These are phyloP conservation scores for Alternaria rosae DNA, from an alignment of 2,329 filamentous ascomycete species.

Conservation along the genomic window DNA sequence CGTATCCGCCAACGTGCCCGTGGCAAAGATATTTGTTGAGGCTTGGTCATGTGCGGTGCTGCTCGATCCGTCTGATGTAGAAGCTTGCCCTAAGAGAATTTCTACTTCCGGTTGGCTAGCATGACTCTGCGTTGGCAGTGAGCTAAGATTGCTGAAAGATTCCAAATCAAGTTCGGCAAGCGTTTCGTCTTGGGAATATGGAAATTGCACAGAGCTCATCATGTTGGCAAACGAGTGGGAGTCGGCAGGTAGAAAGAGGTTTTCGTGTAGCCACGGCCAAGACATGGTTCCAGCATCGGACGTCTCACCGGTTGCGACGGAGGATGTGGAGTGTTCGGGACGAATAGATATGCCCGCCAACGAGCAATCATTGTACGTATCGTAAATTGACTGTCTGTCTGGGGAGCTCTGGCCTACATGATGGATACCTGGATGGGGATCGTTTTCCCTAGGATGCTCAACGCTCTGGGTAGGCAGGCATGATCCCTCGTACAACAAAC, in stretches of 20 bases:
- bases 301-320: background rate
- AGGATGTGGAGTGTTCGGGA: background rate
- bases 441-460: background rate
- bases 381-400: background rate
- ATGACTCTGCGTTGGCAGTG: background rate
- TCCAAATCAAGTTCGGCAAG: background rate
- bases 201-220: background rate
- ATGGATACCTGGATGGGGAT: background rate
- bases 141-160: background rate
- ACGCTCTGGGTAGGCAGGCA: background rate
- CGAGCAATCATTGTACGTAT: background rate
- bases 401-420: background rate
- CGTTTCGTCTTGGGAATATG: background rate
- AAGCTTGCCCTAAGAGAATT: background rate
- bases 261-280: background rate
- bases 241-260: background rate
- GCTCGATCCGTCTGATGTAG: background rate
- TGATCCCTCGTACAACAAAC: background rate
- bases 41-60: background rate
- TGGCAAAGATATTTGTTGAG: background rate
- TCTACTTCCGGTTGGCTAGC: background rate
- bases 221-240: background rate
- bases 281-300: background rate
- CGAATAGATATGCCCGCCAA: background rate
- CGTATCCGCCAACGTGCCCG: background rate